Conservation (phyloP, 2,329 filamentous ascomycete genomes). For the Paraphaeosphaeria sporulosa region DNA sequence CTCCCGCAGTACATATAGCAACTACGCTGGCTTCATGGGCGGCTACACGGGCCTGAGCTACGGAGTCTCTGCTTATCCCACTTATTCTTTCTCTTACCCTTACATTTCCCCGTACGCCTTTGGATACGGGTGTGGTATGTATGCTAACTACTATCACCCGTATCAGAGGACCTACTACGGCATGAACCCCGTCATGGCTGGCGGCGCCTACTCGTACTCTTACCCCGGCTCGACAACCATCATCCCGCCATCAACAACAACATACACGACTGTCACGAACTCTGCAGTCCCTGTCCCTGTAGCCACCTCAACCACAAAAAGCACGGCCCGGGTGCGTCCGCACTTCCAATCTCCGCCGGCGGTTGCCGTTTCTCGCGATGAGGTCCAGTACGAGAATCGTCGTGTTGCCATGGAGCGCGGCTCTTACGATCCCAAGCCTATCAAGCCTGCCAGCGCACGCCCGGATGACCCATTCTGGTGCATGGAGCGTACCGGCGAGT, state of each 20-base stretch:
- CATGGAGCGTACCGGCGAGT: conserved; percentile 46
- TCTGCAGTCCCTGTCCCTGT: conserved; percentile 23
- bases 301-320: conserved; percentile 19
- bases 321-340: conserved; percentile 8
- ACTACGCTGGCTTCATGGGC: conserved; percentile 17
- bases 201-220: conserved; percentile 25
- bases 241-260: conserved; percentile 23
- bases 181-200: conserved; percentile 23
- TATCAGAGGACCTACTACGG: conserved; percentile 45
- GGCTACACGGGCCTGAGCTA: conserved; percentile 14
- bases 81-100: conserved; percentile 18
- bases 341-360: background rate
- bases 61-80: conserved; percentile 12
- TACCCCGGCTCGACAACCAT: conserved; percentile 31
- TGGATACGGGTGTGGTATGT: conserved; percentile 39
- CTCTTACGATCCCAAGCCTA: conserved; percentile 37
- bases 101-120: conserved; percentile 25
- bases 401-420: conserved; percentile 42
- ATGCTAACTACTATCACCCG: conserved; percentile 46
- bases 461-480: conserved; percentile 49
- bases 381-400: conserved; percentile 40
- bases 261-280: conserved; percentile 35
- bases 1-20: conserved; percentile 19
- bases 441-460: conserved; percentile 43
- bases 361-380: conserved; percentile 22